These are phyloP conservation scores for Rhodotorula sp. DNA, from an alignment of 1,284 basidiomycete genomes.

Conservation along the genomic window DNA sequence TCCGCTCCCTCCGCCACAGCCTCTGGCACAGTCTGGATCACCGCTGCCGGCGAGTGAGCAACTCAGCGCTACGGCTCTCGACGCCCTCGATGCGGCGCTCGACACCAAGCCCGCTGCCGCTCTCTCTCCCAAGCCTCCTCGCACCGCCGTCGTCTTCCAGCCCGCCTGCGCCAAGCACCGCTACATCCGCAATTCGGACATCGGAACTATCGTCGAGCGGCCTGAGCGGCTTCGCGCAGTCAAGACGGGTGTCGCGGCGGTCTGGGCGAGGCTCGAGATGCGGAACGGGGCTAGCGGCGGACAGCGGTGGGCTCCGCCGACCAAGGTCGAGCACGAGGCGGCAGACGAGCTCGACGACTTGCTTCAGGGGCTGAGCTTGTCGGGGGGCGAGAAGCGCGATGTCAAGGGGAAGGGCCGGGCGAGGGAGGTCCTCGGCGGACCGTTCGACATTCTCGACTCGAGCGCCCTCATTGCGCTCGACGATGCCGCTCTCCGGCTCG, in stretches of 20 bases:
- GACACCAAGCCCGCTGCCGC: not conserved
- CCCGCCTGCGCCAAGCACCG: slow-evolving; percentile 57
- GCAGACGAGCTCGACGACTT: slow-evolving; percentile 61
- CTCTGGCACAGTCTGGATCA: too few species aligned
- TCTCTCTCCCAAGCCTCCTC: not conserved
- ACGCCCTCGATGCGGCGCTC: not conserved
- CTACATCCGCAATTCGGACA: slow-evolving; percentile 69
- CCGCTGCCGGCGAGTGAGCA: too few species aligned
- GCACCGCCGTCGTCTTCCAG: slow-evolving; percentile 31
- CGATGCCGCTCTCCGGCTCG: slow-evolving; percentile 66
- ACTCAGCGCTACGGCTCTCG: too few species aligned
- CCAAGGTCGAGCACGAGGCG: too few species aligned
- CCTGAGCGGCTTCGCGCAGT: slow-evolving; percentile 84
- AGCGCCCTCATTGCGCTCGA: slow-evolving; percentile 49
- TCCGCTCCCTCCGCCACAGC: not conserved
- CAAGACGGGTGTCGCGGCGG: slow-evolving; percentile 73
- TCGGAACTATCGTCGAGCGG: slow-evolving; percentile 72
- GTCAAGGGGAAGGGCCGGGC: slow-evolving; percentile 5
- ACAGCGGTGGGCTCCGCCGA: not conserved
- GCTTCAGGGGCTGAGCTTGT: slow-evolving; percentile 61
- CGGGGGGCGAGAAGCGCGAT: not conserved
- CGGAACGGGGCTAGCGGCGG: not conserved
- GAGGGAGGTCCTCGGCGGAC: slow-evolving; percentile 11
- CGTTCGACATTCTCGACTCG: slow-evolving; percentile 42
- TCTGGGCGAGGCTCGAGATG: slow-evolving; percentile 62